phyloP scores from a whole-genome alignment of 164 flowering plant species.

The Houttuynia cordata region DNA sequence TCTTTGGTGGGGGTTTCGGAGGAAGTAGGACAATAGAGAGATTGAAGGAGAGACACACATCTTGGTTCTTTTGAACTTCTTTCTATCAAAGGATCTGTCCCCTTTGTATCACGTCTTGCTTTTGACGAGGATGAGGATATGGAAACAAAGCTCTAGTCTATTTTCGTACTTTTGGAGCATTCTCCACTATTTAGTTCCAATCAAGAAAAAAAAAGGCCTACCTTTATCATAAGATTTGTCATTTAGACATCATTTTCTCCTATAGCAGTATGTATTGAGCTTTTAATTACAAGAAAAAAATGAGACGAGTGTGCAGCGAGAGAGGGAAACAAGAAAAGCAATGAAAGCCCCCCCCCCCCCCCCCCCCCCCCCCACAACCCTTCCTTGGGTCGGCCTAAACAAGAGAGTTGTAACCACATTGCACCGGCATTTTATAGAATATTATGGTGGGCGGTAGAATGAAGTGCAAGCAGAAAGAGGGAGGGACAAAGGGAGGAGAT shows the following conservation, averaged over 20 bases:
- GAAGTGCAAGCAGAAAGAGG: neutral
- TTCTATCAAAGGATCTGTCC: conserved; percentile 8
- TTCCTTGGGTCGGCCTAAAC: conserved; percentile 38
- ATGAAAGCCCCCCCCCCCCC: no score
- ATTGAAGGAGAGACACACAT: neutral
- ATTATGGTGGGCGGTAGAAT: neutral
- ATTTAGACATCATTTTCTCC: neutral
- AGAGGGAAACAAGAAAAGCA: neutral
- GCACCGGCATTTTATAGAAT: no score
- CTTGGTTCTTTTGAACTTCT: neutral
- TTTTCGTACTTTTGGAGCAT: conserved; percentile 4
- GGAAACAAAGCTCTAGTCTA: conserved; percentile 21
- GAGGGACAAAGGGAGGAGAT: neutral
- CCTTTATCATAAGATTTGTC: neutral
- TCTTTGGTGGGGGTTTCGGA: neutral
- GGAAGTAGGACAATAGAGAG: neutral
- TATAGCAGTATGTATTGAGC: neutral
- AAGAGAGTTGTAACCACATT: neutral
- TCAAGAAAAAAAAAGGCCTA: neutral
- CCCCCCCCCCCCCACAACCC: no score
- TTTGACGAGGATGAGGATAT: conserved; percentile 6
- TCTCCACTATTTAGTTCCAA: neutral
- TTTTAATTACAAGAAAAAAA: neutral
- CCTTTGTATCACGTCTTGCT: conserved; percentile 8
- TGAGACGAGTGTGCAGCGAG: conserved; percentile 8